Percentiles rank a stretch among this genome's conserved stretches.
Conservation (phyloP, 2,329 filamentous ascomycete genomes). For the Epichloe sylvatica region DNA sequence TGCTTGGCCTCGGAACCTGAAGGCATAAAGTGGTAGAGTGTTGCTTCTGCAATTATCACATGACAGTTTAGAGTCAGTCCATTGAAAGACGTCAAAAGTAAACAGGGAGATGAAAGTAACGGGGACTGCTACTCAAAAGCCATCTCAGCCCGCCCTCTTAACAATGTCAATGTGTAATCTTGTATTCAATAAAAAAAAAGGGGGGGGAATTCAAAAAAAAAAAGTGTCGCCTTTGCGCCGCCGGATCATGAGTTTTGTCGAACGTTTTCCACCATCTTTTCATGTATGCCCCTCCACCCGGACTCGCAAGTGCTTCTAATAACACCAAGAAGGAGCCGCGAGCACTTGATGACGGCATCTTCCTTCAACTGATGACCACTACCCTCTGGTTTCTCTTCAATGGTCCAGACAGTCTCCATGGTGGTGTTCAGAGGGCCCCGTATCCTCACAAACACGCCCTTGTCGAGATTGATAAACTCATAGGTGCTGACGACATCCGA, state of each 20-base stretch:
- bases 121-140: too few species aligned
- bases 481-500: slow-evolving; percentile 38
- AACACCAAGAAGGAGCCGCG: slow-evolving; percentile 32
- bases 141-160: too few species aligned
- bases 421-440: slow-evolving; percentile 35
- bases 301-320: slow-evolving; percentile 37
- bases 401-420: slow-evolving; percentile 40
- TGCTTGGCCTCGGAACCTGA: too few species aligned
- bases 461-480: slow-evolving; percentile 36
- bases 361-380: slow-evolving; percentile 31
- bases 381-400: slow-evolving; percentile 16
- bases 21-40: too few species aligned
- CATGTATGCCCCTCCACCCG: slow-evolving; percentile 36
- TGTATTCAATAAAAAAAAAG: too few species aligned
- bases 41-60: too few species aligned
- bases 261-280: slow-evolving; percentile 29
- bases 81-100: too few species aligned
- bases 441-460: slow-evolving; percentile 38
- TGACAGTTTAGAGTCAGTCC: too few species aligned
- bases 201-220: too few species aligned
- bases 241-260: not conserved
- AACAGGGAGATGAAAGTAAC: too few species aligned
- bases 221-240: too few species aligned
- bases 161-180: too few species aligned
- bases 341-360: slow-evolving; percentile 35